phyloP scores from a whole-genome alignment of 495 filamentous ascomycete species.

The Aspergillus diversus region DNA sequence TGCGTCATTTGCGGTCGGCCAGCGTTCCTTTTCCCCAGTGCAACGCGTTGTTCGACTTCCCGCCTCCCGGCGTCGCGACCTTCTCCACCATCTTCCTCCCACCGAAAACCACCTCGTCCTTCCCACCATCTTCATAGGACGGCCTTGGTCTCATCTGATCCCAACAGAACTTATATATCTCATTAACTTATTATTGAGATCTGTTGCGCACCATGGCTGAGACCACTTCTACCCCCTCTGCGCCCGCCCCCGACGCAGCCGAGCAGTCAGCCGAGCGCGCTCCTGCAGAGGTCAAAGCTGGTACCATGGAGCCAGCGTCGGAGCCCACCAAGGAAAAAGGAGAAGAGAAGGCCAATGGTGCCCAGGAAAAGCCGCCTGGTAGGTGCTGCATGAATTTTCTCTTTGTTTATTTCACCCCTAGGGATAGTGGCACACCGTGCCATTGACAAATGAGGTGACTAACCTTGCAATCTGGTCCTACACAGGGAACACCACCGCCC shows the following conservation, averaged over 20 bases:
- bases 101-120: conserved; percentile 28
- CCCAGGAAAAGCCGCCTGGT: conserved; percentile 41
- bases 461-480: conserved; percentile 19
- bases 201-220: conserved; percentile 48
- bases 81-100: conserved; percentile 44
- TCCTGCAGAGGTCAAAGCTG: conserved; percentile 34
- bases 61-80: conserved; percentile 45
- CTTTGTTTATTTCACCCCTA: conserved; percentile 5
- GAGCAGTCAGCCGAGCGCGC: conserved; percentile 36
- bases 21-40: conserved; percentile 30
- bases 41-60: conserved; percentile 48
- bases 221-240: conserved; percentile 40
- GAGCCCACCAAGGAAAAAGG: conserved; percentile 35
- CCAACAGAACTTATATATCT: conserved; percentile 15
- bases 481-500: conserved; percentile 30
- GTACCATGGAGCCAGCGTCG: conserved; percentile 24
- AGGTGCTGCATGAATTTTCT: conserved; percentile 22
- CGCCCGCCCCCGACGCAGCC: conserved; percentile 36
- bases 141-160: conserved; percentile 19
- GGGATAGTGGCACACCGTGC: conserved; percentile 6
- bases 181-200: conserved; percentile 18
- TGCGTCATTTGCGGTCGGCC: conserved; percentile 33
- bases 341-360: conserved; percentile 34
- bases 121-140: conserved; percentile 25
- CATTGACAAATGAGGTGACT: conserved; percentile 25